Evolutionary conservation across 129 eudicot genomes (phyloP).

Genomic region (Flaveria brownii): DNA sequence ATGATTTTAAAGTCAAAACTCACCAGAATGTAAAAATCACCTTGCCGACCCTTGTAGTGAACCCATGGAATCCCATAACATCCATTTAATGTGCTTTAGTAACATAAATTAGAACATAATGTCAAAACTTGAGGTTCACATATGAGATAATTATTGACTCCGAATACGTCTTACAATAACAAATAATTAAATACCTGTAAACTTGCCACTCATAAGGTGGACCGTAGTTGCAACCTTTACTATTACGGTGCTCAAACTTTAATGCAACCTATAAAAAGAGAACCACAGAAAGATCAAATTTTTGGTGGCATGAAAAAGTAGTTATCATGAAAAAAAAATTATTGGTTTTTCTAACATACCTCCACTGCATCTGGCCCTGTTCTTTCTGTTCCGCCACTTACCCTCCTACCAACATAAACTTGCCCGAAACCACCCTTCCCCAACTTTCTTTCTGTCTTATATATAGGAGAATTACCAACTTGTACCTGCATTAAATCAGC

Average conservation of each 20-base stretch:
- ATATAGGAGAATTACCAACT: constrained; percentile 83
- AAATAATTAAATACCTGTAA: constrained; percentile 62
- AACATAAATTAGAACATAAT: constrained; percentile 26
- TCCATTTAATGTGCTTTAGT: constrained; percentile 71
- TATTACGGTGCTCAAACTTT: constrained; percentile 94
- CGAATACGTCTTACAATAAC: not conserved
- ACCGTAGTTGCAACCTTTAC: constrained; percentile 96
- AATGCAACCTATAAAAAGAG: constrained; percentile 62
- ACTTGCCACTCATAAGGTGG: constrained; percentile 99
- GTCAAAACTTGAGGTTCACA: constrained; percentile 2
- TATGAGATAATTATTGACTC: not conserved
- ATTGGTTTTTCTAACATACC: constrained; percentile 46
- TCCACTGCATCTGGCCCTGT: constrained; percentile 93
- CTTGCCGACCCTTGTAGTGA: constrained; percentile 96
- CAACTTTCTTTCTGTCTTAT: constrained; percentile 81
- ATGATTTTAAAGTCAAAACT: constrained; percentile 26
- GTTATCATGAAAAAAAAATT: constrained; percentile 2
- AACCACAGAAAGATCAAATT: not conserved
- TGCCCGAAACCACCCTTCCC: constrained; percentile 99
- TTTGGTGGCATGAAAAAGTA: constrained; percentile 5
- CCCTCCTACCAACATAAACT: constrained; percentile 92
- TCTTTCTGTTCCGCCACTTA: constrained; percentile 75
- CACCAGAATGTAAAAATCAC: constrained; percentile 93
- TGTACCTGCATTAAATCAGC: constrained; percentile 66
- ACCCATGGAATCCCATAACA: constrained; percentile 93